Conservation (phyloP, 2,329 filamentous ascomycete genomes). For the Colletotrichum chlorophyti region DNA sequence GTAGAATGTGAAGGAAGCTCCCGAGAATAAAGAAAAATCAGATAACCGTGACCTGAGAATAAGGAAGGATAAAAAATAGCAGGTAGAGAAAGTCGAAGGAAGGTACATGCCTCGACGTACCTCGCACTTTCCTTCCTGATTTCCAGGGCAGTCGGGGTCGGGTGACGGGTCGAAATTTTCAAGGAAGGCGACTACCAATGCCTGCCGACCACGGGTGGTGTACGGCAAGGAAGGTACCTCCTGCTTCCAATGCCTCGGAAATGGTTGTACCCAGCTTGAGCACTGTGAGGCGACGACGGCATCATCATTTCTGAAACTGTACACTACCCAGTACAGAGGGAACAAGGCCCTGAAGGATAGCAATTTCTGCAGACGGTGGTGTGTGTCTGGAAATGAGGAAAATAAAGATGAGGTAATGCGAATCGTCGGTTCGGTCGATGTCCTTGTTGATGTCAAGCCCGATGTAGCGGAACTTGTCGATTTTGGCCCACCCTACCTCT, state of each 20-base stretch:
- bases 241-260: conserved; percentile 15
- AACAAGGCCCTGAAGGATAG: background rate
- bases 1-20: conserved; percentile 8
- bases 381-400: conserved; percentile 7
- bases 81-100: background rate
- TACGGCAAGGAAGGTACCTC: no score
- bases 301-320: conserved; percentile 10
- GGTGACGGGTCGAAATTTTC: no score
- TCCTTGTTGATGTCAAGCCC: conserved; percentile 18
- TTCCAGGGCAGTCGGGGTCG: conserved; percentile 15
- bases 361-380: conserved; percentile 21
- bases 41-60: no score
- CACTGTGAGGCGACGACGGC: no score
- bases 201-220: conserved; percentile 1
- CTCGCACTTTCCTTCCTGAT: conserved; percentile 3
- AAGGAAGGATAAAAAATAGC: conserved; percentile 28
- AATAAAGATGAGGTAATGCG: conserved; percentile 23
- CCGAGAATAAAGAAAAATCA: conserved; percentile 17
- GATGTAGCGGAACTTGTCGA: no score
- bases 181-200: conserved; percentile 12
- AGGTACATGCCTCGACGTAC: conserved; percentile 14
- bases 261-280: conserved; percentile 14
- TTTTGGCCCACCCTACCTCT: background rate
- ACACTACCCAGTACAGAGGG: background rate
- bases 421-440: conserved; percentile 25